Evolutionary conservation across 2,329 filamentous ascomycete genomes (phyloP).

Genomic region (Fusarium sp.): DNA sequence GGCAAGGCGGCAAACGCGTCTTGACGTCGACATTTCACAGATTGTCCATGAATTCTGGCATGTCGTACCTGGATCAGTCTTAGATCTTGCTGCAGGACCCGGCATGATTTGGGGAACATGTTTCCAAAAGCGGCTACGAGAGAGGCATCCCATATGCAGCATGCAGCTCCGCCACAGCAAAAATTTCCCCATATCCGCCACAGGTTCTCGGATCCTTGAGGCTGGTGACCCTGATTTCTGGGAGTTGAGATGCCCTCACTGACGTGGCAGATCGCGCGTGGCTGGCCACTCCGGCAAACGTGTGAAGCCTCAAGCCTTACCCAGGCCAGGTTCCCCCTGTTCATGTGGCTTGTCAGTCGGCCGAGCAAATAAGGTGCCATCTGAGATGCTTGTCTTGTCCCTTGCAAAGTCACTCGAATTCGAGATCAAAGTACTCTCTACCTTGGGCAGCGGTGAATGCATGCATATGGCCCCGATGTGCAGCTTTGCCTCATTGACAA

Average conservation of each 20-base stretch:
- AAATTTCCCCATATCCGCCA: constrained; percentile 29
- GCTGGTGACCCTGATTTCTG: constrained; percentile 45
- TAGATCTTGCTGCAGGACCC: constrained; percentile 31
- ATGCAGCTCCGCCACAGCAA: constrained; percentile 51
- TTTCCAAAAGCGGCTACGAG: constrained; percentile 36
- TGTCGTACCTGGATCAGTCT: constrained; percentile 33
- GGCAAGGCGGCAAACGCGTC: constrained; percentile 39
- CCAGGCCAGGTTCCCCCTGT: constrained; percentile 16
- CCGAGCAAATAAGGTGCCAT: constrained; percentile 31
- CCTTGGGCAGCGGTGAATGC: constrained; percentile 39
- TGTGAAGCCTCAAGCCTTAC: constrained; percentile 34
- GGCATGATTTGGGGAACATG: constrained; percentile 26
- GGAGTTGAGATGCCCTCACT: constrained; percentile 32
- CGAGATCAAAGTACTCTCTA: constrained; percentile 43
- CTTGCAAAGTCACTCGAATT: constrained; percentile 44
- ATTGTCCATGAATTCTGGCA: background rate
- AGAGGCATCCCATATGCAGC: constrained; percentile 40
- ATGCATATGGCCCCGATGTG: constrained; percentile 26
- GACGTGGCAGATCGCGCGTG: constrained; percentile 55
- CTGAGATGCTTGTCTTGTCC: constrained; percentile 20
- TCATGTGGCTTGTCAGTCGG: constrained; percentile 35
- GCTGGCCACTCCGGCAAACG: constrained; percentile 42
- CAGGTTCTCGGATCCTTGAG: constrained; percentile 44
- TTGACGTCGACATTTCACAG: constrained; percentile 24
- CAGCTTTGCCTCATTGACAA: constrained; percentile 42